phyloP scores from a whole-genome alignment of 2,329 filamentous ascomycete genomes.

The Fusarium sp. region DNA sequence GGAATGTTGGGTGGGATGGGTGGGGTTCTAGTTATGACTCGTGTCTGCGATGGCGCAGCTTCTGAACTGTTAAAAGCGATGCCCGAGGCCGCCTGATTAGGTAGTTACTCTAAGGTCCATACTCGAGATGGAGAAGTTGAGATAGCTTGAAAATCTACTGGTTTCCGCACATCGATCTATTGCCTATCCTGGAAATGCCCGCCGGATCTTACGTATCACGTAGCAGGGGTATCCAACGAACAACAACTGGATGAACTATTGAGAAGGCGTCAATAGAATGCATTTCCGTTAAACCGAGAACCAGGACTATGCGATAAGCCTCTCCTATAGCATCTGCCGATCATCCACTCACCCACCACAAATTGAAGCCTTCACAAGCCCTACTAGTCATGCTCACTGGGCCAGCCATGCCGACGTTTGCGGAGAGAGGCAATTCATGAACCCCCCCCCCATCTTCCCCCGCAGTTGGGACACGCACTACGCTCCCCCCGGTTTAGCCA shows the following conservation, averaged over 20 bases:
- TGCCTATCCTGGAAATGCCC: neutral
- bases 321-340: neutral
- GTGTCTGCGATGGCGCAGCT: neutral
- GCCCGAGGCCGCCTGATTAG: neutral
- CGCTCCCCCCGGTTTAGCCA: neutral
- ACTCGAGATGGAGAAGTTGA: neutral
- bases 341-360: neutral
- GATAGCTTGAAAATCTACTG: neutral
- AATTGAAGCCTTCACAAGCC: neutral
- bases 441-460: slow-evolving; percentile 1
- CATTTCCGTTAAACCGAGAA: neutral
- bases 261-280: neutral
- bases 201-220: neutral
- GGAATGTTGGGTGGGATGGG: neutral
- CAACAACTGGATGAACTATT: neutral
- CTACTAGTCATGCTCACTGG: neutral
- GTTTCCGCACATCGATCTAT: neutral
- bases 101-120: neutral
- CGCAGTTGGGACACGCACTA: neutral
- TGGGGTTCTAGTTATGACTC: neutral
- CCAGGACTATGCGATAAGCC: neutral
- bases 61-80: neutral
- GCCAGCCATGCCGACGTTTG: neutral
- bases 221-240: neutral
- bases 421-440: neutral